phyloP scores from a whole-genome alignment of 2,329 filamentous ascomycete genomes.

The Dryadomyces quercus-mongolicae region DNA sequence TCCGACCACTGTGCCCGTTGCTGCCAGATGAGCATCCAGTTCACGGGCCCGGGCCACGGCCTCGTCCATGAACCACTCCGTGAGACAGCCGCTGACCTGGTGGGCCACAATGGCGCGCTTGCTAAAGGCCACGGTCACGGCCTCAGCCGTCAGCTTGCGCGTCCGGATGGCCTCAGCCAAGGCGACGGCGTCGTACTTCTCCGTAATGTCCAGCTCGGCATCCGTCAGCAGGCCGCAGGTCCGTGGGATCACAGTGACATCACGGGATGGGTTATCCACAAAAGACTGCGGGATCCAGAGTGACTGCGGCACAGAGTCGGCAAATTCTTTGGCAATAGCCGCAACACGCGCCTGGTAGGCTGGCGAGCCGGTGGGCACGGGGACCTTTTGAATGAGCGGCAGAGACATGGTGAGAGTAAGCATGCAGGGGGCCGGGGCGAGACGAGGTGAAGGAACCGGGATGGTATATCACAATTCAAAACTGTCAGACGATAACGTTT shows the following conservation, averaged over 20 bases:
- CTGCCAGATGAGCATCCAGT: conserved; percentile 19
- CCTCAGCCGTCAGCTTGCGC: conserved; percentile 23
- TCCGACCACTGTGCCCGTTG: conserved; percentile 18
- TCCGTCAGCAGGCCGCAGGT: conserved; percentile 30
- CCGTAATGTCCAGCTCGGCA: conserved; percentile 35
- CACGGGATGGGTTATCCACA: conserved; percentile 16
- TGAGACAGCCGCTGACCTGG: conserved; percentile 28
- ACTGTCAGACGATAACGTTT: no score
- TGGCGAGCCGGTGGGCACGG: conserved; percentile 13
- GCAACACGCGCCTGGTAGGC: conserved; percentile 11
- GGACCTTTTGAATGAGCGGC: conserved; percentile 12
- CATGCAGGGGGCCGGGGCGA: no score
- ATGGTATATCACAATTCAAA: no score
- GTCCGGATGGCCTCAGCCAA: conserved; percentile 26
- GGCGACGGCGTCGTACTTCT: conserved; percentile 28
- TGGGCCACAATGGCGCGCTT: conserved; percentile 34
- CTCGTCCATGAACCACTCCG: conserved; percentile 24
- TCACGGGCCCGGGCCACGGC: conserved; percentile 19
- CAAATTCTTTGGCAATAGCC: conserved; percentile 19
- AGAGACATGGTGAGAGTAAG: not conserved
- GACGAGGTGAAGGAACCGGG: no score
- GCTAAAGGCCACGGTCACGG: conserved; percentile 28
- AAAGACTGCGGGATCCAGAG: conserved; percentile 17
- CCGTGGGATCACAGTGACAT: conserved; percentile 23
- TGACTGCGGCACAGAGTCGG: conserved; percentile 18